Conservation (phyloP, 257 asterid species). For the Primulina huaijiensis region DNA sequence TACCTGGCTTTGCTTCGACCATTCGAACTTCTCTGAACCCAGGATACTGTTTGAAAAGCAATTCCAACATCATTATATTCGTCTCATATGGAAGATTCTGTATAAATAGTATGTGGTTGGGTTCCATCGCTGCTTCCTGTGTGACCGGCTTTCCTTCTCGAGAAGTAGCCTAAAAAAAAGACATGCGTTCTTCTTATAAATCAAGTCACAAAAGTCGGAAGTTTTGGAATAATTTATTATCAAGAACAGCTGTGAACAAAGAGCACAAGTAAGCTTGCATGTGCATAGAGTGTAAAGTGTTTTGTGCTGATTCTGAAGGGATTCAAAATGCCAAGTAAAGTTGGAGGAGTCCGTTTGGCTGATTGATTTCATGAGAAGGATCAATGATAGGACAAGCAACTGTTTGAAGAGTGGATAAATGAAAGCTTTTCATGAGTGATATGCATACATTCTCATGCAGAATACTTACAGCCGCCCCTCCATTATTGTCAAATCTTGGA, state of each 20-base stretch:
- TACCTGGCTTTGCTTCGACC: slow-evolving; percentile 96
- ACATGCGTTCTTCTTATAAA: neutral
- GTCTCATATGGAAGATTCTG: slow-evolving; percentile 90
- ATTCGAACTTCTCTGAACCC: slow-evolving; percentile 96
- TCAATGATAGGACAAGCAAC: neutral
- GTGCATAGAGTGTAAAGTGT: neutral
- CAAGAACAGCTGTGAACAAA: neutral
- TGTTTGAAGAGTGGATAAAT: neutral
- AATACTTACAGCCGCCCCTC: slow-evolving; percentile 75
- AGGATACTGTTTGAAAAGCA: slow-evolving; percentile 91
- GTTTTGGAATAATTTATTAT: slow-evolving; percentile 1
- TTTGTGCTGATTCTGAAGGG: neutral
- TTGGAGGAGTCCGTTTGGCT: neutral
- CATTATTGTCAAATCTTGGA: slow-evolving; percentile 67
- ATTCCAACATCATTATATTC: slow-evolving; percentile 85
- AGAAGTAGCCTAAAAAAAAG: slow-evolving; percentile 51
- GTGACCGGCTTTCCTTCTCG: slow-evolving; percentile 55
- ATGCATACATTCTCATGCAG: slow-evolving; percentile 25
- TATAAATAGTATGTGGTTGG: slow-evolving; percentile 82
- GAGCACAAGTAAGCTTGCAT: neutral
- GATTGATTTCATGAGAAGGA: slow-evolving; percentile 11
- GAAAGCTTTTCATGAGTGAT: neutral
- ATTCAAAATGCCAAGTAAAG: neutral
- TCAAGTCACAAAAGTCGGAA: neutral
- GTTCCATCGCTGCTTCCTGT: slow-evolving; percentile 64